Evolutionary conservation across 2,329 filamentous ascomycete species (phyloP), one percentile per base, ranked within the genome.

Genomic region (Aspergillus melleus): DNA sequence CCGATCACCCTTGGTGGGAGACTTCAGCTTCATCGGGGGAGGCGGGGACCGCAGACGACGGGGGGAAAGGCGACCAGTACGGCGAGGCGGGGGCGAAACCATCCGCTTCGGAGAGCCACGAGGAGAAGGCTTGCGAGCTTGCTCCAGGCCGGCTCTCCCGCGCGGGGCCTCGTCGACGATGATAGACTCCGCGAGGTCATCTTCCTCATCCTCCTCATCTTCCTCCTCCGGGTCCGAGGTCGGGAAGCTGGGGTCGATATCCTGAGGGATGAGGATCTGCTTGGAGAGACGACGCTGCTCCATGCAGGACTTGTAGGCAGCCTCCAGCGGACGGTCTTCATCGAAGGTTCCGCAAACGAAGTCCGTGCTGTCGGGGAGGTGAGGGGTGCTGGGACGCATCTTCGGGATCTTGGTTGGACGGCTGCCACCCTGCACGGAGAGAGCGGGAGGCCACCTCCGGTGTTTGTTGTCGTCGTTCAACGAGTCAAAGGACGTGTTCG

Each of bases 341-440:
- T 99, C 95, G 20, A 99, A 83, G 1, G 95, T 99, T 60, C 95
- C 95, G 71, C 95, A 98, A n/a, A 99, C 95, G 66, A 99, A 99
- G 75, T 99, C 95, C 14, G 95, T 98, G 76, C 93, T 97, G 75
- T 99, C 95, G 1, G 95, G 95, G 11, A 99, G 82, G 72, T 96
- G 92, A 2, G 91, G 91, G 1, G 90, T 90, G 24, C 84, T 83
- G 44, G 86, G 84, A 22, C 88, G 88, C 66, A 88, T 86, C 63
- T 83, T 86, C 51, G 83, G 67, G 20, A 77, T 70, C 46, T 79
- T 80, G 14, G 80, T 55, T 67, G 69, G 70, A 58, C 65, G 70
- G 71, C 52, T 72, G 64, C 69, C 59, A 8, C 59, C 54, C 32
- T 68, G 66, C 42, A 65, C 68, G 29, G 72, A 64, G 11, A 72